Base-by-base conservation (phyloP, 1,284 basidiomycete genomes). In the Ceratobasidium sp. region DNA sequence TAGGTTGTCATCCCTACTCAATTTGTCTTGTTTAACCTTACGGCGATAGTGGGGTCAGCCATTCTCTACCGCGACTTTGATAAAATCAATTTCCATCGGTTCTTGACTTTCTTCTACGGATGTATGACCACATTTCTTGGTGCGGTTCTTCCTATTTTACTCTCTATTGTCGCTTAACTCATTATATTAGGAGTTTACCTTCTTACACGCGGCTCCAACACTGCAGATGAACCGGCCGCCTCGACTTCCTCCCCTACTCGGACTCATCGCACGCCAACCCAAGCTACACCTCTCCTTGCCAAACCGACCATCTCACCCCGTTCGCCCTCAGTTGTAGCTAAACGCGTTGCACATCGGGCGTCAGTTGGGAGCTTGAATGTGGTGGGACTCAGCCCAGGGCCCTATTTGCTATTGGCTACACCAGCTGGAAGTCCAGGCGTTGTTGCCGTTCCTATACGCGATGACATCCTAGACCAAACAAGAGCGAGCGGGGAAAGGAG, bases 51-150 rank as follows among this genome's bases (percentile, higher is more conserved):
- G 55, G 96, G 96, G 28, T 96, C 93, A 3, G 94, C 95, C 0
- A 92, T 98, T 23, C 86, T 98, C 2, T 99, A 97, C 79, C 91
- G 93, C 39, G 97, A 98, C 80, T 98, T 99, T 82, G 86, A 89
- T 74, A 87, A 86, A 73, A 88, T 92, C 14, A 85, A 86, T 14
- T 90, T 94, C 79, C 91, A 96, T 78, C 87, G 92, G 77, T 86
- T 96, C 75, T 84, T 96, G 71, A 93, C 91, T n/a, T 96, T 95
- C 80, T 76, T 93, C 32, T 94, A 94, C 79, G 92, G 92, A 52
- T 94, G 92, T 79, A 85, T 85, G 5, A 88, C 92, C 21, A 96
- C 92, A 1, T 95, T 95, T 77, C 82, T 87, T 52, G 96, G 65
- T 69, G 32, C 39, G 52, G 3, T 9, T 36, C 60, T 14, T 30